Base-by-base conservation (phyloP, 2,329 filamentous ascomycete genomes). In the Fusarium keratoplasticum region DNA sequence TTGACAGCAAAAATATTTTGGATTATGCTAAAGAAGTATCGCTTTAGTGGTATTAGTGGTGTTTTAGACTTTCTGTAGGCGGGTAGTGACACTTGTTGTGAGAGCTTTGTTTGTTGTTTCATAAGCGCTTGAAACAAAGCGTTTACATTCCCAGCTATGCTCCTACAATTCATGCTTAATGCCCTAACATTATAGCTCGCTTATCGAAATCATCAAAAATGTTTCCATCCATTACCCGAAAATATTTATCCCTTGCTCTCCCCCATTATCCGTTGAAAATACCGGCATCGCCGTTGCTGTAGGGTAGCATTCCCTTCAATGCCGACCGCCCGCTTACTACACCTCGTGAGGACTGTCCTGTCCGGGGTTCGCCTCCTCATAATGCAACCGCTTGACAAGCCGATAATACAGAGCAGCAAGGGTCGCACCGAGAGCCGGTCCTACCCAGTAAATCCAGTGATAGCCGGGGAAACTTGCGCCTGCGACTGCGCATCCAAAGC, bases 361-460 rank as follows among this genome's bases (percentile, higher is more conserved):
- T 6, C 83, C 84, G 0, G 82, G 82, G 69, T 87, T 86, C 22
- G 81, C 82, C 27, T 83, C 85, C 69, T 86, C 82, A 72, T 88
- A 89, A 58, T 87, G 82, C 60, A 87, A 80, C 4, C 78, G 65
- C 74, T 86, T 87, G 35, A 89, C 79, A 1, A 88, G 69, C 67
- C 84, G 84, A 79, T 87, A 89, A 27, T 88, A 82, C 1, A 75
- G 79, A 8, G 82, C 82, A 9, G 87, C 87, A 18, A 89, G 77
- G 5, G 85, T 70, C 1, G 83, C 80, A 0, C 88, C 88, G 8
- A 87, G 76, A 7, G 82, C 74, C 6, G 88, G 87, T 0, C 87
- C 87, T 31, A 89, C 67, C 85, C 86, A 87, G 78, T 86, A 87
- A 68, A 87, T 86, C 86, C 86, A 87, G 66, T 86, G 84, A 67